Percentiles rank a stretch among this genome's conserved stretches.
Evolutionary conservation across 352 stramenopile species (phyloP).

Genomic region (Pythium biforme): DNA sequence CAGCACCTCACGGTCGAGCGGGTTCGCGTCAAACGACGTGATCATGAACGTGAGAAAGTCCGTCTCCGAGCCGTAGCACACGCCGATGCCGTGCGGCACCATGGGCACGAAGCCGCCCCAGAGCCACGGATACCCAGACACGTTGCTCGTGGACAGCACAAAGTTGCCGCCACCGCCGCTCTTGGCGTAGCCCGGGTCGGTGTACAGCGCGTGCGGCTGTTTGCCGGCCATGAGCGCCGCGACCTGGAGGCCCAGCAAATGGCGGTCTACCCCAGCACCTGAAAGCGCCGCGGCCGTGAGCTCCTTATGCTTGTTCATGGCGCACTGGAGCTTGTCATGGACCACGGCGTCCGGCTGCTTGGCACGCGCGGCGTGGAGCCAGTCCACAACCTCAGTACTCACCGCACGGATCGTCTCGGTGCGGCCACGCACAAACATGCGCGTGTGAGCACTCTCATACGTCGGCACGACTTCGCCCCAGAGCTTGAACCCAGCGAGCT

Average conservation of each 20-base stretch:
- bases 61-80: conserved; percentile 92
- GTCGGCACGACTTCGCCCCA: conserved; percentile 88
- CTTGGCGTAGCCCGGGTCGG: conserved; percentile 76
- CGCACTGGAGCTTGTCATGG: conserved; percentile 65
- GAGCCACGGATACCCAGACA: conserved; percentile 94
- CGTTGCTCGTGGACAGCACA: conserved; percentile 93
- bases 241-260: conserved; percentile 92
- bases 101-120: conserved; percentile 94
- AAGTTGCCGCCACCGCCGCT: conserved; percentile 87
- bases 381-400: conserved; percentile 71
- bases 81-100: conserved; percentile 88
- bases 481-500: conserved; percentile 89
- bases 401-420: conserved; percentile 89
- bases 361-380: conserved; percentile 58
- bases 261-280: conserved; percentile 84
- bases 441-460: conserved; percentile 94
- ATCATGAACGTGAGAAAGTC: conserved; percentile 93
- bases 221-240: conserved; percentile 71
- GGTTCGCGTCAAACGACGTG: conserved; percentile 69
- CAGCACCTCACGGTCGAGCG: conserved; percentile 20
- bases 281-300: conserved; percentile 72
- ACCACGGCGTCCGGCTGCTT: conserved; percentile 40
- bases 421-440: conserved; percentile 91
- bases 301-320: conserved; percentile 84
- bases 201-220: conserved; percentile 74